phyloP scores from a whole-genome alignment of 2,329 filamentous ascomycete species.

The Emergomyces pasteurianus region DNA sequence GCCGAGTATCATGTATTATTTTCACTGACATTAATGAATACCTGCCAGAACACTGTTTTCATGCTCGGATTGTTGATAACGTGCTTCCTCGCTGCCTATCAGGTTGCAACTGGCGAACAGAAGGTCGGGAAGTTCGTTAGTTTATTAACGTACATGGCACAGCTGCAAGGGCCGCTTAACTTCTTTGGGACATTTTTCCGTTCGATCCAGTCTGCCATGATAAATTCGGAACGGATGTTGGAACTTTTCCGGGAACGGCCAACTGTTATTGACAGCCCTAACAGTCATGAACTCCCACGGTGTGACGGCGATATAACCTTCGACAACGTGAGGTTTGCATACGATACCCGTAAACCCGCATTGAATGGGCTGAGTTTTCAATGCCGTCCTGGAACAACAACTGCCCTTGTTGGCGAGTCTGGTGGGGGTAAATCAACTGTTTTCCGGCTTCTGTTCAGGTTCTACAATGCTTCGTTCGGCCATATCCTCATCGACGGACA shows the following conservation, averaged over 20 bases:
- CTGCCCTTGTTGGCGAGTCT: slow-evolving; percentile 90
- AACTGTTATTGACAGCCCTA: slow-evolving; percentile 68
- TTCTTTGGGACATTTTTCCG: slow-evolving; percentile 93
- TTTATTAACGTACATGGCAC: slow-evolving; percentile 64
- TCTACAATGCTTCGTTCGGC: slow-evolving; percentile 77
- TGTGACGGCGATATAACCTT: slow-evolving; percentile 79
- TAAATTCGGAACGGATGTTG: slow-evolving; percentile 87
- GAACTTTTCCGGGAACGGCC: slow-evolving; percentile 95
- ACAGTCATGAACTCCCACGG: slow-evolving; percentile 48
- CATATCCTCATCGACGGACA: slow-evolving; percentile 73
- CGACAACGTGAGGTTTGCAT: slow-evolving; percentile 80
- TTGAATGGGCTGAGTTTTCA: slow-evolving; percentile 74
- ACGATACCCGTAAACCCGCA: slow-evolving; percentile 75
- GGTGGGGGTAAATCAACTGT: slow-evolving; percentile 95
- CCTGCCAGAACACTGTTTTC: slow-evolving; percentile 68
- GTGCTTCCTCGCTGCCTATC: slow-evolving; percentile 63
- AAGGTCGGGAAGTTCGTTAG: slow-evolving; percentile 60
- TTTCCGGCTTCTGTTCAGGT: slow-evolving; percentile 90
- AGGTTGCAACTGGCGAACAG: slow-evolving; percentile 56
- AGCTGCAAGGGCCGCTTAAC: slow-evolving; percentile 69
- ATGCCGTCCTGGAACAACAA: slow-evolving; percentile 81
- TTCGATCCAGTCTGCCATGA: slow-evolving; percentile 92
- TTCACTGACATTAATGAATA: slow-evolving; percentile 69
- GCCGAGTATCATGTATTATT: slow-evolving; percentile 67
- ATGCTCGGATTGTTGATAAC: slow-evolving; percentile 62